phyloP scores from a whole-genome alignment of 1,139 yeast species.

The Geotrichum bryndzae region DNA sequence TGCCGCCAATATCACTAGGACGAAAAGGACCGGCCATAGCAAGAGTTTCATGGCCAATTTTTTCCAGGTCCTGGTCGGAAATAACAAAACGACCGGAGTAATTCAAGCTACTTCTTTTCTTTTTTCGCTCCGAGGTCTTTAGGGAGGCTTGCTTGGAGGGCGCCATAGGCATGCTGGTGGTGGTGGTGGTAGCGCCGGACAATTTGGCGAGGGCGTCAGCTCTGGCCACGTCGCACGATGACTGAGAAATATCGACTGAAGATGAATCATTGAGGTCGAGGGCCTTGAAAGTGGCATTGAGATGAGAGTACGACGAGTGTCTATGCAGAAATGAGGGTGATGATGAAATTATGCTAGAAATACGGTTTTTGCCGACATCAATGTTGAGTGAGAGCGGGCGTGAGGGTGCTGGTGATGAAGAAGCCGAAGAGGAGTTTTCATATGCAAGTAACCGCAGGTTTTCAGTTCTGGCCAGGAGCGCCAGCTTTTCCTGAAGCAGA shows the following conservation, averaged over 20 bases:
- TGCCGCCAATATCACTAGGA: slow-evolving; percentile 24
- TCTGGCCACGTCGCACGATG: slow-evolving; percentile 1
- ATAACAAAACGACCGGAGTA: not conserved
- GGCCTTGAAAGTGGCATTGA: not conserved
- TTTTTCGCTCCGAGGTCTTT: not conserved
- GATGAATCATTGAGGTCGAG: not conserved
- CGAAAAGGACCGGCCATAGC: slow-evolving; percentile 2
- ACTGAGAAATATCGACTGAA: not conserved
- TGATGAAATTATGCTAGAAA: not conserved
- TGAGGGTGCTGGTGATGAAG: not conserved
- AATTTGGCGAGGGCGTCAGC: slow-evolving; percentile 8
- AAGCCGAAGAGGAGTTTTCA: not conserved
- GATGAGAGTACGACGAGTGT: not conserved
- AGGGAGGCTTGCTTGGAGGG: not conserved
- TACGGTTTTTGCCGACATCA: not conserved
- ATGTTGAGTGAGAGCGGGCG: not conserved
- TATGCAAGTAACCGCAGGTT: slow-evolving; percentile 26
- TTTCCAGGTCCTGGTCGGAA: slow-evolving; percentile 7
- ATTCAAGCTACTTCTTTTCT: not conserved
- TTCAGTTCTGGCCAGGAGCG: slow-evolving; percentile 31
- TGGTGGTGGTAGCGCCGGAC: slow-evolving; percentile 1
- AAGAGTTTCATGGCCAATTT: not conserved
- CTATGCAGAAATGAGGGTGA: not conserved
- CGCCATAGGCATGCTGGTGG: not conserved
- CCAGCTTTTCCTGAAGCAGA: slow-evolving; percentile 29